Evolutionary conservation across 139 green algal species (phyloP), one percentile per base, ranked within the genome.

Genomic region (Penium margaritaceum): DNA sequence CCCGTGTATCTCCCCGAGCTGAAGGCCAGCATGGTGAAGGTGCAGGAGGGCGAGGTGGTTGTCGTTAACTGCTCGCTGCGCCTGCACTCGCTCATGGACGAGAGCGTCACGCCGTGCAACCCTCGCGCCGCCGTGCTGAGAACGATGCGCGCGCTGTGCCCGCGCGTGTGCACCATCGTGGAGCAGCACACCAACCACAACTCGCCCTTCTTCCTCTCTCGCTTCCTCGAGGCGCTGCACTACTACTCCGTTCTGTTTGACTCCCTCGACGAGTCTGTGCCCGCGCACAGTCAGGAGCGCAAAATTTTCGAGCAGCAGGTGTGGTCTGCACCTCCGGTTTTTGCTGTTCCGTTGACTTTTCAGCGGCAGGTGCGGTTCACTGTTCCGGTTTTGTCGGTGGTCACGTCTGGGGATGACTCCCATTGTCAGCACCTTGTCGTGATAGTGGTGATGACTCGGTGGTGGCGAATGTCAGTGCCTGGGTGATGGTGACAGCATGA

Each of bases 201-300:
- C 68, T 69, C 68, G 30, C 68, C 68, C 32, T 76, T 76, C 51
- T 76, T 76, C 41, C 68, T 76, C 19, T n/a, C 24, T 33, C 68
- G 68, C 57, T 76, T 76, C 41, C 60, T 63, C 41, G 68, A 76
- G 60, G 68, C 68, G 19, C 41, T 76, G 1, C 41, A 68, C 14
- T 76, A 76, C 33, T 76, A 76, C 41, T 24, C 68, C 0, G 37
- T 21, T 15, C 30, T 76, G 29, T 76, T 76, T 21, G 68, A 76
- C 54, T 33, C 68, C 15, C 38, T 76, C 17, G 44, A 76, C 14
- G 47, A 36, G 0, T 47, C 44, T 38, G 41, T 76, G 38, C 68
- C 68, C 41, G 27, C 34, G 17, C 27, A 76, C 24, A 30, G 30
- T 14, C 17, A 0, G 5, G 68, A 44, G 32, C 68, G 68, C 27